Conservation (phyloP, 2,329 filamentous ascomycete genomes). For the Paraconiothyrium sp. region DNA sequence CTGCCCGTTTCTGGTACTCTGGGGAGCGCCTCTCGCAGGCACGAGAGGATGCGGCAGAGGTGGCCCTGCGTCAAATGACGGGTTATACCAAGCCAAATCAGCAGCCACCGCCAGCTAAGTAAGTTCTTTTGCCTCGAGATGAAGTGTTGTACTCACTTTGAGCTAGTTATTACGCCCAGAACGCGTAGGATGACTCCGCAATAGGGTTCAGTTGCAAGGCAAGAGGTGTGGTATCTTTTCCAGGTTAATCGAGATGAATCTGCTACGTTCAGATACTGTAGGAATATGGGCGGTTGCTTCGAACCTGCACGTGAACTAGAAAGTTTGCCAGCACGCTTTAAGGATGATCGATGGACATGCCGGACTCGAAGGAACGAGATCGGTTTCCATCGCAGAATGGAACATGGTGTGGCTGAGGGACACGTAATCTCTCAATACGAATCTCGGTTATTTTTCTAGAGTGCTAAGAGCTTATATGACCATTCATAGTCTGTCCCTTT, state of each 20-base stretch:
- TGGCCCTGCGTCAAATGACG: conserved; percentile 38
- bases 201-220: not conserved
- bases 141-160: not conserved
- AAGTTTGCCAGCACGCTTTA: not conserved
- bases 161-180: not conserved
- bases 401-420: not conserved
- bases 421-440: not conserved
- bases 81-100: conserved; percentile 27
- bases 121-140: not conserved
- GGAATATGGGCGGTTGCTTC: not conserved
- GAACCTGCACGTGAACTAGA: not conserved
- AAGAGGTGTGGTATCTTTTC: not conserved
- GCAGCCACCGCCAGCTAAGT: conserved; percentile 36
- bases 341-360: not conserved
- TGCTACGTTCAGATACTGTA: not conserved
- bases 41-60: conserved; percentile 49
- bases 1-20: conserved; percentile 51
- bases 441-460: not conserved
- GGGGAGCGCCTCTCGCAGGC: conserved; percentile 44
- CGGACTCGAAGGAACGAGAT: not conserved
- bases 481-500: not conserved
- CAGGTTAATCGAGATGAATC: not conserved
- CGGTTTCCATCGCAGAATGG: not conserved
- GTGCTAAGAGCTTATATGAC: no score
- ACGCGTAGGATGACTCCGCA: not conserved